Evolutionary conservation across 768 basidiomycete genomes (phyloP), one percentile per base, ranked within the genome.

Genomic region (Leccinum aurantiacum): DNA sequence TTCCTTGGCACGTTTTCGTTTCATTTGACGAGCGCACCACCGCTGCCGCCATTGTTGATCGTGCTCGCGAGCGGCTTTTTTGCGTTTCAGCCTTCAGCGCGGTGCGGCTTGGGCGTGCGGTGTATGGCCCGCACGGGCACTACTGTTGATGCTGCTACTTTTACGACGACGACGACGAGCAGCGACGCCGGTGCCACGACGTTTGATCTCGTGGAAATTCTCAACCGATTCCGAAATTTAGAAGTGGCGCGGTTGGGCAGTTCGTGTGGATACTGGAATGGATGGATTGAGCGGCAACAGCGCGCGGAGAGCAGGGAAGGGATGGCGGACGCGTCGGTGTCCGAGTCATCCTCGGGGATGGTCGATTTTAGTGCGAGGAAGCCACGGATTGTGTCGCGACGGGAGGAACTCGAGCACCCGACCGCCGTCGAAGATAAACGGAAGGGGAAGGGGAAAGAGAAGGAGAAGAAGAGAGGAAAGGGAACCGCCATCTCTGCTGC

Each of bases 221-320:
- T 76, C 3, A 58, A 70, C 6, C 60, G 61, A 3, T 71, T 78
- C 60, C 64, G 64, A 37, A 68, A 67, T 7, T 60, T 79, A 27
- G 75, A 82, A 22, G 74, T 76, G 9, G 63, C 67, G 29, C 69
- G 80, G 55, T 70, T 81, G 66, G 80, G 80, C 3, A 74, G 78
- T 41, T 71, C 74, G 5, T 78, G 77, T 14, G 75, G 72, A 1
- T 81, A 79, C 56, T 80, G 80, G 79, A 54, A 71, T 13, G 56
- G 59, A 47, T 65, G 71, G 68, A 64, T 60, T 46, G 55, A 57
- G 11, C 54, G 59, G 47, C 57, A 58, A 35, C 29, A 10, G 25
- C 56, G 61, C 17, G 49, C 10, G n/a, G 53, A 41, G 9, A 22
- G 6, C 11, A 10, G 4, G 0, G 53, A 49, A 19, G 47, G 1